Conservation (phyloP, 1,139 yeast genomes). For the Starmera stellimalicola region DNA sequence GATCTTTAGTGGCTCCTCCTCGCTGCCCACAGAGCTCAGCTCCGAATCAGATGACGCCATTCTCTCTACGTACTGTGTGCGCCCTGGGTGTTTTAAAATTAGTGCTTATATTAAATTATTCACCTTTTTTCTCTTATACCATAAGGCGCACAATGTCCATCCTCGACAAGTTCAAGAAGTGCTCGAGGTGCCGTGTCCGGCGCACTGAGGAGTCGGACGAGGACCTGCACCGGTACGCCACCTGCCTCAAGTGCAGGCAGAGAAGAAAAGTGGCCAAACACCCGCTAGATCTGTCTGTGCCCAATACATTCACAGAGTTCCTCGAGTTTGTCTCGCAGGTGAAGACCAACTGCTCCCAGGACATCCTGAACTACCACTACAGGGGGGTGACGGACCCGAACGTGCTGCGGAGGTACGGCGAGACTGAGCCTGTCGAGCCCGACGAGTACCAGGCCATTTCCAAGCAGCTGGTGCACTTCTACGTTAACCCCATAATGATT, state of each 20-base stretch:
- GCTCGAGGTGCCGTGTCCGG: constrained; percentile 32
- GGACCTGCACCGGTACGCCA: constrained; percentile 27
- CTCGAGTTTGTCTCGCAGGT: constrained; percentile 23
- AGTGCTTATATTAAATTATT: too few relatives aligned
- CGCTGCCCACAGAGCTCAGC: constrained; percentile 9
- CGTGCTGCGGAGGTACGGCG: constrained; percentile 23
- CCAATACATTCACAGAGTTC: constrained; percentile 22
- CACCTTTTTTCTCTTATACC: neutral
- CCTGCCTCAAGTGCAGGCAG: constrained; percentile 29
- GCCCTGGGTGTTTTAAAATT: too few relatives aligned
- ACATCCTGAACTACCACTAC: constrained; percentile 25
- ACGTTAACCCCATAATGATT: constrained; percentile 28
- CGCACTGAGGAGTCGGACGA: constrained; percentile 23
- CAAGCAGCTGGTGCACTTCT: constrained; percentile 23
- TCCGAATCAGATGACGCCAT: constrained; percentile 5
- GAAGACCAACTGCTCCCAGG: constrained; percentile 22
- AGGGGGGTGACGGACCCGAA: constrained; percentile 21
- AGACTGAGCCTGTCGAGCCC: constrained; percentile 18
- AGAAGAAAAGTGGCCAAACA: constrained; percentile 25
- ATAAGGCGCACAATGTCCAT: neutral
- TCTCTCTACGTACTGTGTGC: too few relatives aligned
- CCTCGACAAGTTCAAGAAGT: constrained; percentile 21
- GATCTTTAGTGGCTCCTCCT: constrained; percentile 11
- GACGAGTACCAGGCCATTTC: constrained; percentile 25
- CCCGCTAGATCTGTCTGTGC: constrained; percentile 6